Evolutionary conservation across 345 rosid species (phyloP).

Genomic region (Gossypium anomalum): DNA sequence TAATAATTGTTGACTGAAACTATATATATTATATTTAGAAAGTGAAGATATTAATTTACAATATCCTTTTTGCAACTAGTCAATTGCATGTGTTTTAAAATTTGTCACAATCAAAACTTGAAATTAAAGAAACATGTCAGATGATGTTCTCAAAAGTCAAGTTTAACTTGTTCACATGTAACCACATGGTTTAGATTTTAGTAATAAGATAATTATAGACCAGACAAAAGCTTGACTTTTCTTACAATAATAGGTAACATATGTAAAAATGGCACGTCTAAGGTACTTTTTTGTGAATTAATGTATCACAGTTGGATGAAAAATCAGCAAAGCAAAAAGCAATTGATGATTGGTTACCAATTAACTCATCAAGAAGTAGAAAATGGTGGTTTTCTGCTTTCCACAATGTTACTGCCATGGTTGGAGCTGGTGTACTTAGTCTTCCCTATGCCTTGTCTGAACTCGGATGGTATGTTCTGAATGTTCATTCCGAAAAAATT

Average conservation of each 20-base stretch:
- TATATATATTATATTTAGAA: background rate
- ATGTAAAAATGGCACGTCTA: too few relatives aligned
- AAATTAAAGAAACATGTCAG: background rate
- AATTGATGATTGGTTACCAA: constrained; percentile 79
- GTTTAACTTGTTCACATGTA: background rate
- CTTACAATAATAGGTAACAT: background rate
- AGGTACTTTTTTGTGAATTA: background rate
- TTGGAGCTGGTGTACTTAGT: constrained; percentile 87
- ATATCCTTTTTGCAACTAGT: background rate
- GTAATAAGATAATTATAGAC: background rate
- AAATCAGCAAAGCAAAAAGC: constrained; percentile 16
- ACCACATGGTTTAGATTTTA: background rate
- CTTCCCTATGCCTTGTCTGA: constrained; percentile 76
- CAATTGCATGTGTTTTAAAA: background rate
- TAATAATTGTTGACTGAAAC: background rate
- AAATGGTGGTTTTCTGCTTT: constrained; percentile 94
- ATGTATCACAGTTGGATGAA: background rate
- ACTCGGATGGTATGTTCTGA: constrained; percentile 60
- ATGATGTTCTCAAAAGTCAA: background rate
- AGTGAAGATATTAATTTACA: background rate
- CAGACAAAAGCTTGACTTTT: background rate
- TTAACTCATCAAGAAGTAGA: constrained; percentile 64
- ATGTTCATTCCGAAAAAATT: background rate
- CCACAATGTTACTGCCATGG: constrained; percentile 91
- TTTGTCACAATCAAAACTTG: background rate